A percentile compares a stretch with the other conserved stretches of the same genome.
Evolutionary conservation across 495 filamentous ascomycete genomes (phyloP).

Genomic region (Parathielavia hyrcaniae): DNA sequence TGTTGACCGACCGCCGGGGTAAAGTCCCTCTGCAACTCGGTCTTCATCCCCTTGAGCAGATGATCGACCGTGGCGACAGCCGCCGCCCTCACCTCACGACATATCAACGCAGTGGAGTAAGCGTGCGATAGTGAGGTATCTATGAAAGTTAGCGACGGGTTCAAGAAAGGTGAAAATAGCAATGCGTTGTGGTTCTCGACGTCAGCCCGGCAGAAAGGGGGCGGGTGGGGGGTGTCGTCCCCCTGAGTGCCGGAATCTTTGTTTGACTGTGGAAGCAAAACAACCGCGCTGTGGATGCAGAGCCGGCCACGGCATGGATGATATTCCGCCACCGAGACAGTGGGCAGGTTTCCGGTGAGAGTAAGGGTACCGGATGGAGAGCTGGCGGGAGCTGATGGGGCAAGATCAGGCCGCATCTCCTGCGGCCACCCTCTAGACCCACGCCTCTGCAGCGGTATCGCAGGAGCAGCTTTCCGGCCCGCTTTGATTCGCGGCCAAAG

Average conservation of each 20-base stretch:
- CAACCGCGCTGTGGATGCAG: neutral
- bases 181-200: too few relatives aligned
- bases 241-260: too few relatives aligned
- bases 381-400: neutral
- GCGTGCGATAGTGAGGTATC: too few relatives aligned
- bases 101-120: too few relatives aligned
- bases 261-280: neutral
- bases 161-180: too few relatives aligned
- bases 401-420: conserved; percentile 6
- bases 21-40: too few relatives aligned
- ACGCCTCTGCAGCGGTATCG: conserved; percentile 14
- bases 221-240: neutral
- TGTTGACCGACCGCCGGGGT: too few relatives aligned
- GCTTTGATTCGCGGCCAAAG: conserved; percentile 20
- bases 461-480: conserved; percentile 16
- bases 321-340: neutral
- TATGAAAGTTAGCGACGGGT: too few relatives aligned
- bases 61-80: too few relatives aligned
- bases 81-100: too few relatives aligned
- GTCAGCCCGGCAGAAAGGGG: too few relatives aligned
- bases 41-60: too few relatives aligned
- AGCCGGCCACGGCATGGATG: neutral
- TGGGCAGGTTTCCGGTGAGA: neutral
- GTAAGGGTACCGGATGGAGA: neutral
- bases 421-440: conserved; percentile 17